Percentiles rank a stretch among this genome's conserved stretches.
phyloP scores from a whole-genome alignment of 139 green algal genomes.

The Trebouxia sp. region DNA sequence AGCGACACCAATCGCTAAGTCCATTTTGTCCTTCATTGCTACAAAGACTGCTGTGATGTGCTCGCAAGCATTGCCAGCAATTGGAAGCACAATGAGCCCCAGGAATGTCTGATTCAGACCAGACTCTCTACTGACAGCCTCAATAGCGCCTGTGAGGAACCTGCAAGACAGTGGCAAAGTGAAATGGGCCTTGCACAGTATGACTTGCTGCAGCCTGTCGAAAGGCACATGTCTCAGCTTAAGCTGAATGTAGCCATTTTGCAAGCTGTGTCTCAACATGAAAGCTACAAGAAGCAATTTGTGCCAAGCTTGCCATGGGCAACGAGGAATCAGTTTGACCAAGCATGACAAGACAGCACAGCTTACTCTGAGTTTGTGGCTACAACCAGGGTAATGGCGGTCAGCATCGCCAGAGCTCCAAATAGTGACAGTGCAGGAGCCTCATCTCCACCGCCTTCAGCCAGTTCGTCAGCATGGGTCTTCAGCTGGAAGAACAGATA shows the following conservation, averaged over 20 bases:
- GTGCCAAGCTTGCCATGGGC: too few relatives aligned
- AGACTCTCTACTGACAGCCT: conserved; percentile 64
- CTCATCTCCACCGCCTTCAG: conserved; percentile 40
- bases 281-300: not conserved
- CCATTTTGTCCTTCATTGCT: conserved; percentile 91
- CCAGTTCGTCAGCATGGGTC: conserved; percentile 70
- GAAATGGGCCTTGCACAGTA: not conserved
- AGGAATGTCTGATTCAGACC: conserved; percentile 80
- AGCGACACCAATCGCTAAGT: conserved; percentile 84
- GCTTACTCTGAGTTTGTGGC: conserved; percentile 73
- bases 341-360: not conserved
- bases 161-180: conserved; percentile 35
- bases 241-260: not conserved
- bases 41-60: conserved; percentile 92
- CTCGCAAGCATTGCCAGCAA: conserved; percentile 89
- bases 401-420: conserved; percentile 61
- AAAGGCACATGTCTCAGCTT: not conserved
- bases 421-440: conserved; percentile 68
- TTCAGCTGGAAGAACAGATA: conserved; percentile 87
- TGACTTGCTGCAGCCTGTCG: not conserved
- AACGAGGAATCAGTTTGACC: not conserved
- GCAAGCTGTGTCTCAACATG: not conserved
- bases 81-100: conserved; percentile 82
- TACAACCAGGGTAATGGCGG: conserved; percentile 73
- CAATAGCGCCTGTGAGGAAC: conserved; percentile 76